Evolutionary conservation across 768 basidiomycete genomes (phyloP), one percentile per base, ranked within the genome.

Genomic region (Mycena chlorophos): DNA sequence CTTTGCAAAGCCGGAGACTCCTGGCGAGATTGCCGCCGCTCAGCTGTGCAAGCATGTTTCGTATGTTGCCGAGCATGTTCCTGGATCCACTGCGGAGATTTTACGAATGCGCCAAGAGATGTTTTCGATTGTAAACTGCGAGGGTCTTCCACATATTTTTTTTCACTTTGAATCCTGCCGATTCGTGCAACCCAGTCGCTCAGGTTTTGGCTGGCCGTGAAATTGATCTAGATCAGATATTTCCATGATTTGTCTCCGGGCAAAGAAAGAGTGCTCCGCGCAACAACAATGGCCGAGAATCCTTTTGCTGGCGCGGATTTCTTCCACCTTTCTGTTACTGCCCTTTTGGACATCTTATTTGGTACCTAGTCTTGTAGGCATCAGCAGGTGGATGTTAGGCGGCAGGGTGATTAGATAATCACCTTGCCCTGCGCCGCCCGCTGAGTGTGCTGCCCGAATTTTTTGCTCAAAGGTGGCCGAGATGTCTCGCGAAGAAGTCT

Each of bases 21-120:
- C 46, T 25, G 47, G 26, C 5, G 57, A 59, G 25, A n/a, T 28
- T 12, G 39, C 55, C 13, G 57, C 47, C 3, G 16, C 38, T 2
- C n/a, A 31, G 22, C 53, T 59, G 3, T 28, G 56, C 3, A 56
- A 39, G 16, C 46, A 59, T 27, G 54, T 59, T 17, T 46, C 46
- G 20, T 57, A 50, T 26, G 31, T 59, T 4, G 27, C 57, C 19
- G 45, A 50, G 10, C 29, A 59, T 20, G 37, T 59, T 3, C 53
- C 56, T 1, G 57, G 56, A 5, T 59, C 57, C 6, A 31, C 40
- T 5, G 57, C 23, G 1, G 57, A 50, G 28, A 49, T 57, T 3
- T 47, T 19, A 13, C 23, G 28, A 14, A 59, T 59, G 57, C 31
- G 53, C 10, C 22, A 56, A 3, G 54, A 59, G 46, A 59, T 59